Base-by-base conservation (phyloP, 176 grass and related monocot genomes). In the Ananas comosus region DNA sequence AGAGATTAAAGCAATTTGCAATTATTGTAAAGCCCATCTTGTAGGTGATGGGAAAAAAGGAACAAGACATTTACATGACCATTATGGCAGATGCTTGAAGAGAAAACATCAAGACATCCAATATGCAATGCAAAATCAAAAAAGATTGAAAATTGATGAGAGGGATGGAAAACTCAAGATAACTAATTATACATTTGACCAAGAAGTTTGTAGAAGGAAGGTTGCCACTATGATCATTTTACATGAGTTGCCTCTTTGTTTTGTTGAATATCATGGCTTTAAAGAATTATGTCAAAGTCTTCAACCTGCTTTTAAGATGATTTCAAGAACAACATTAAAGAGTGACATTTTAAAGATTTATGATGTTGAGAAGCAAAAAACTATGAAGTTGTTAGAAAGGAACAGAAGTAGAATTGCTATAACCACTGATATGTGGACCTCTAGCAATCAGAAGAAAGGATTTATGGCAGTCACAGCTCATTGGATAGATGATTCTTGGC, bases 371-470 rank as follows among this genome's bases (percentile, higher is more conserved):
- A 81, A 19, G 24, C 48, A 63, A n/a, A 74, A 74, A 9, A 68
- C 12, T 23, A 23, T 23, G 22, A 23, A 23, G 22, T 23, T 23
- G 22, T 23, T 23, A 23, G 22, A 23, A 23, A 56, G 25, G 16
- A 59, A 27, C 27, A 11, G 64, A 16, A 13, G 76, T 12, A 3
- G 64, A 17, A 17, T 74, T 17, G 51, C 63, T 13, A 59, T 81
- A 5, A 81, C 70, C 13, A 69, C 71, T 28, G 71, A 81, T 11
- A 74, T 63, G 63, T 81, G 50, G 63, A 69, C 70, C 8, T 28
- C 64, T 9, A 53, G 28, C 7, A 72, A 81, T 53, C 19, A 68
- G 68, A 81, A 74, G 2, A 81, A 49, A 12, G 58, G 61, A 1
- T 75, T 58, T 9, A 81, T 81, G 64, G 51, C 70, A 8, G 13